phyloP scores from a whole-genome alignment of 495 filamentous ascomycete genomes.

The Podospora sp. region DNA sequence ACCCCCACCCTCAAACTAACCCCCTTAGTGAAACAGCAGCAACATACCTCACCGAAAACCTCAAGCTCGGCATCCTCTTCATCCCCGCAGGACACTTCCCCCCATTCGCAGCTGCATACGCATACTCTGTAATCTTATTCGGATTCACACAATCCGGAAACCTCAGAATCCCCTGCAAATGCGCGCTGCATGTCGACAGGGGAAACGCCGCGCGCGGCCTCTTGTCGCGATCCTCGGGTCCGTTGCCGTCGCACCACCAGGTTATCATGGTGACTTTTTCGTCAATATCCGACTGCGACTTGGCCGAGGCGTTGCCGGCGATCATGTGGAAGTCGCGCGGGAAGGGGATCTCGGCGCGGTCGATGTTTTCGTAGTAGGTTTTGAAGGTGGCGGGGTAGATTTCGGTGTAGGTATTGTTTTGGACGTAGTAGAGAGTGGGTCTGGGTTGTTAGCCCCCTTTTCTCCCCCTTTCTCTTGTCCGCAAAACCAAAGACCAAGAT shows the following conservation, averaged over 20 bases:
- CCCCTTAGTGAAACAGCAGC: no score
- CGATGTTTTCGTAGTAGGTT: slow-evolving; percentile 67
- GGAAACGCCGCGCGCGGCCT: slow-evolving; percentile 39
- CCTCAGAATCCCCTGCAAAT: slow-evolving; percentile 40
- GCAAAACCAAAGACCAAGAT: no score
- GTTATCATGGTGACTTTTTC: slow-evolving; percentile 40
- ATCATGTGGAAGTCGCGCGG: slow-evolving; percentile 50
- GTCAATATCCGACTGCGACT: slow-evolving; percentile 36
- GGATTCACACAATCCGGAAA: slow-evolving; percentile 43
- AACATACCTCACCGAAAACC: slow-evolving; percentile 40
- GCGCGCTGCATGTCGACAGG: slow-evolving; percentile 37
- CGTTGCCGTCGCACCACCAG: slow-evolving; percentile 44
- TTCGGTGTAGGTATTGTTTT: slow-evolving; percentile 42
- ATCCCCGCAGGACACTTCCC: slow-evolving; percentile 33
- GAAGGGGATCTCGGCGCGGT: slow-evolving; percentile 83
- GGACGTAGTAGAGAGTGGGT: slow-evolving; percentile 43
- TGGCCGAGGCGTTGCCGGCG: slow-evolving; percentile 40
- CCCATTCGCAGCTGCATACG: slow-evolving; percentile 37
- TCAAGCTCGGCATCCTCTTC: slow-evolving; percentile 36
- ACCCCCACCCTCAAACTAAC: no score
- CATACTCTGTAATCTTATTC: slow-evolving; percentile 37
- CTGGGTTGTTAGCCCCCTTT: no score
- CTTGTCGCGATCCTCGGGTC: slow-evolving; percentile 38
- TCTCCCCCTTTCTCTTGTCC: no score
- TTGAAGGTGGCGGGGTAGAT: slow-evolving; percentile 45